Conservation (phyloP, 73 alveolate species). For the Stentor coeruleus region DNA sequence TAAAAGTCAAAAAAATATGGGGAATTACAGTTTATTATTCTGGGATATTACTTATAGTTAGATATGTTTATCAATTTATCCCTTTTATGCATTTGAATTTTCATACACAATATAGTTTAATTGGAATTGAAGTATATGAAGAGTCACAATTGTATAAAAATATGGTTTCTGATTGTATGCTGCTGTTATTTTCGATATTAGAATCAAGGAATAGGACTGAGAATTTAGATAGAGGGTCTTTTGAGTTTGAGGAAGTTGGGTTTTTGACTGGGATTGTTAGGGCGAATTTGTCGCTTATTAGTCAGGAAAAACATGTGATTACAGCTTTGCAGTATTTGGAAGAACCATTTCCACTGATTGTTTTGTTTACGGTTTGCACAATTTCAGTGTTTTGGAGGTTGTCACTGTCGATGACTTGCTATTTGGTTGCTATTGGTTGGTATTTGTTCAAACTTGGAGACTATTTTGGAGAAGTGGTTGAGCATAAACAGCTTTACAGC, state of each 20-base stretch:
- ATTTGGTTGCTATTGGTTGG: not conserved
- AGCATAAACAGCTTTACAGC: not conserved
- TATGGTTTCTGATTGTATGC: constrained; percentile 22
- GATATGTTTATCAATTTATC: constrained; percentile 6
- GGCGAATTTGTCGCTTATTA: not conserved
- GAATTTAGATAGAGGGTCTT: not conserved
- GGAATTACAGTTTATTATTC: not conserved
- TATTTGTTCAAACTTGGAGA: not conserved
- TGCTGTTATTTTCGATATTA: not conserved
- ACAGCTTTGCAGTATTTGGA: constrained; percentile 1
- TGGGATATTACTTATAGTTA: not conserved
- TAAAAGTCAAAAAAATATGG: not conserved
- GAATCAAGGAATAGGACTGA: not conserved
- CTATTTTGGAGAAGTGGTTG: not conserved
- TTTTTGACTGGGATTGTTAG: not conserved
- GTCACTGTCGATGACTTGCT: not conserved
- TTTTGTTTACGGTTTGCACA: not conserved
- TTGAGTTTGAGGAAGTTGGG: not conserved
- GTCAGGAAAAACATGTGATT: not conserved
- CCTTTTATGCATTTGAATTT: not conserved
- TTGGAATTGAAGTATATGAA: not conserved
- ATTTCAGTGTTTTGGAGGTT: constrained; percentile 10
- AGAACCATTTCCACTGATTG: constrained; percentile 2
- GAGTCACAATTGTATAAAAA: not conserved
- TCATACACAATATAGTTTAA: not conserved